Base-by-base conservation (phyloP, 177 flowering plant genomes). In the Vitis hybrid region DNA sequence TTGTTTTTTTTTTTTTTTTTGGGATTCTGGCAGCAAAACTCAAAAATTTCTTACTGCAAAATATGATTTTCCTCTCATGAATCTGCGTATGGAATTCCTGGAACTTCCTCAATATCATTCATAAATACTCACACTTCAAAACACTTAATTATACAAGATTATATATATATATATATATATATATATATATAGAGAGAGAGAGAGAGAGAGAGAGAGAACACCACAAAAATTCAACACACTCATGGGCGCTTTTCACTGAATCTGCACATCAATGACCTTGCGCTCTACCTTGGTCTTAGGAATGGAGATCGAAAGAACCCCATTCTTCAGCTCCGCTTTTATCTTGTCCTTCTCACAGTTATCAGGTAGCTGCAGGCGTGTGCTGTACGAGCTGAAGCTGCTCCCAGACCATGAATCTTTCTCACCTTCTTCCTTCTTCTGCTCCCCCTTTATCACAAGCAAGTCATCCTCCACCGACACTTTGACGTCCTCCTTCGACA, bases 281-380 rank as follows among this genome's bases (percentile, higher is more conserved):
- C 73, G 80, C 54, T 90, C 90, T 0, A 82, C 84, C 58, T 85
- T 81, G 2, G 65, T 63, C 82, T 90, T 93, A 0, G 97, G 97
- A 66, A 93, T 76, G 3, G 85, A 18, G n/a, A 91, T 80, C 71
- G 74, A 75, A 12, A 94, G 84, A 15, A 94, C 98, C 1, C 98
- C 98, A 74, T 91, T 85, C 74, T 89, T 90, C 9, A 93, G 71
- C 82, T 90, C 95, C 1, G 91, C 98, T 65, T 84, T 87, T 58
- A 94, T 71, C 80, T 89, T 92, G 9, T 92, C 94, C 73, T 75
- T 86, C 64, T 87, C 91, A 69, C 87, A 83, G 64, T 88, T 74
- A 11, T 91, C 97, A 1, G 97, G 94, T 2, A 94, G 86, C 50
- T 69, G 76, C 30, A 92, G 80, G 3, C 91, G 77, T 4, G 88